A percentile compares a stretch with the other conserved stretches of the same genome.
Conservation (phyloP, 2,329 filamentous ascomycete genomes). For the Exserohilum rostratum region DNA sequence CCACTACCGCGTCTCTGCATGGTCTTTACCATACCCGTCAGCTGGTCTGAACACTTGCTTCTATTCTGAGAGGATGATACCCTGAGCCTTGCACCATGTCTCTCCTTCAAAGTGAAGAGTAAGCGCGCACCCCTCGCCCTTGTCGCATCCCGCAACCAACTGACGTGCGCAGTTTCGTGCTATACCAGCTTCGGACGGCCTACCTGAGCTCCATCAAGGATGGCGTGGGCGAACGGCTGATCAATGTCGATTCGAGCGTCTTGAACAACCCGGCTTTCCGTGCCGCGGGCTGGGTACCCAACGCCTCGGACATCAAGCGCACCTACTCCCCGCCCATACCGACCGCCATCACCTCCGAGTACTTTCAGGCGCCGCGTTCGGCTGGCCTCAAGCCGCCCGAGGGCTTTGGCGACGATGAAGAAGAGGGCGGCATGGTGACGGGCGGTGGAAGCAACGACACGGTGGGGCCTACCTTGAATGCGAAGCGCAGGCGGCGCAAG, state of each 20-base stretch:
- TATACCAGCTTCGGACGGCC: conserved; percentile 80
- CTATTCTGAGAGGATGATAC: conserved; percentile 24
- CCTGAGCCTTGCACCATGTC: conserved; percentile 44
- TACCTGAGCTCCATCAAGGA: conserved; percentile 82
- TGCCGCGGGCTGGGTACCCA: conserved; percentile 78
- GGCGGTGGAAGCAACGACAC: conserved; percentile 70
- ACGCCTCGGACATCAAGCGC: conserved; percentile 76
- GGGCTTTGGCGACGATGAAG: conserved; percentile 72
- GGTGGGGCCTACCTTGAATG: conserved; percentile 67
- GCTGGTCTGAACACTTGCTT: conserved; percentile 40
- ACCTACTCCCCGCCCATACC: conserved; percentile 87
- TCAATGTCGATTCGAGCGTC: conserved; percentile 79
- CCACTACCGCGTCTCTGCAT: conserved; percentile 7
- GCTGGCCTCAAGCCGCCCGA: conserved; percentile 58
- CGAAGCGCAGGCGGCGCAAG: conserved; percentile 69
- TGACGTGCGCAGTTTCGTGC: conserved; percentile 67
- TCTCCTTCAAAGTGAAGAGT: conserved; percentile 55
- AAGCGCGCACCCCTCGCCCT: conserved; percentile 19
- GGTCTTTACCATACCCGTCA: conserved; percentile 29
- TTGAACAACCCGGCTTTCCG: conserved; percentile 83
- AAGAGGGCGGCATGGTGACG: conserved; percentile 72
- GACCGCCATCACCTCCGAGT: conserved; percentile 80
- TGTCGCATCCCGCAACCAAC: conserved; percentile 14
- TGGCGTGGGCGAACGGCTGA: conserved; percentile 82
- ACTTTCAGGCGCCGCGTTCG: conserved; percentile 74